A percentile compares a stretch with the other conserved stretches of the same genome.
Evolutionary conservation across 345 rosid genomes (phyloP).

Genomic region (Gossypium australe): DNA sequence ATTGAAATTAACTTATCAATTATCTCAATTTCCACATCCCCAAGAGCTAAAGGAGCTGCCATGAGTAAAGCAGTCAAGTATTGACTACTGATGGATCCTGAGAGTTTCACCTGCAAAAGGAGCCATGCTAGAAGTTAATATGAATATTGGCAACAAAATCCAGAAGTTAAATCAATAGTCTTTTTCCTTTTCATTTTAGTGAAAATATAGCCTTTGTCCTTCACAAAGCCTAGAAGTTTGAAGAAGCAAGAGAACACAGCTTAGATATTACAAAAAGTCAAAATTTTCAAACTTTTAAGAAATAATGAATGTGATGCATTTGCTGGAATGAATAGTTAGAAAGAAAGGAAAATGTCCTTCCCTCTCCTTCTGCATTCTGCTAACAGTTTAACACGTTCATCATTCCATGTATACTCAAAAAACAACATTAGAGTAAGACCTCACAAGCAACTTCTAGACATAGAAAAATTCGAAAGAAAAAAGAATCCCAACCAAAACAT

Average conservation of each 20-base stretch:
- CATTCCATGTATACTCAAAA: neutral
- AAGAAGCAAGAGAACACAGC: neutral
- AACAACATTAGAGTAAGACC: neutral
- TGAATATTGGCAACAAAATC: neutral
- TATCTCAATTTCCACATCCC: slow-evolving; percentile 87
- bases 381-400: neutral
- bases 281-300: neutral
- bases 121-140: slow-evolving; percentile 9
- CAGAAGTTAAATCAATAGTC: neutral
- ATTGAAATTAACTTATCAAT: slow-evolving; percentile 80
- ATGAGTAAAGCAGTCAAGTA: slow-evolving; percentile 94
- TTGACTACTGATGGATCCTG: slow-evolving; percentile 93
- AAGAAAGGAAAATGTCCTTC: neutral
- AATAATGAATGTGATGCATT: neutral
- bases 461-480: neutral
- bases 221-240: neutral
- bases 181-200: neutral
- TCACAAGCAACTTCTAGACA: neutral
- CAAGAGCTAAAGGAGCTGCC: slow-evolving; percentile 95
- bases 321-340: too few species aligned
- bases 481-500: neutral
- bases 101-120: slow-evolving; percentile 76
- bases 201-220: neutral
- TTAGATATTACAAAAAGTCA: neutral
- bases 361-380: neutral